phyloP scores from a whole-genome alignment of 495 filamentous ascomycete genomes.

The Aspergillus funiculosus region DNA sequence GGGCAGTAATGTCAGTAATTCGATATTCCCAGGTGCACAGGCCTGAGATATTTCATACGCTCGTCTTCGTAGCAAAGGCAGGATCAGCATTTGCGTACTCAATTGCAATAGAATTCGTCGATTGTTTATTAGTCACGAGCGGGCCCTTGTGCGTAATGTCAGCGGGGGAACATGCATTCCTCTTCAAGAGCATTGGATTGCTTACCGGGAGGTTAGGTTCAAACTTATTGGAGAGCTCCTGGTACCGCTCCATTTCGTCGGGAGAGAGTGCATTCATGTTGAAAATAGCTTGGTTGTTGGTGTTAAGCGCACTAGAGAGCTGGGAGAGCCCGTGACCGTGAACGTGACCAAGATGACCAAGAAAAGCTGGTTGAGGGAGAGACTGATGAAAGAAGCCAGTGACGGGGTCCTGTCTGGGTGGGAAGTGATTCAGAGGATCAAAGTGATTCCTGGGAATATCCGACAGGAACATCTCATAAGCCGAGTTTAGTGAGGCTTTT shows the following conservation, averaged over 20 bases:
- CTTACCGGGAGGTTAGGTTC: constrained; percentile 61
- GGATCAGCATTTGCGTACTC: constrained; percentile 93
- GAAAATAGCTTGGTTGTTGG: constrained; percentile 14
- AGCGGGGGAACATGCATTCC: neutral
- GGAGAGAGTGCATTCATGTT: constrained; percentile 44
- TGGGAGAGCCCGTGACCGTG: constrained; percentile 24
- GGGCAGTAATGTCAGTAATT: constrained; percentile 17
- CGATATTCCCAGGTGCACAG: neutral
- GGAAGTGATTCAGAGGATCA: constrained; percentile 33
- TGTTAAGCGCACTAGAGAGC: constrained; percentile 20
- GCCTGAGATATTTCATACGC: constrained; percentile 48
- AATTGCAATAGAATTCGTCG: constrained; percentile 69
- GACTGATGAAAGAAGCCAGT: constrained; percentile 15
- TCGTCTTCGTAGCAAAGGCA: constrained; percentile 75
- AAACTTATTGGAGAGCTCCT: constrained; percentile 55
- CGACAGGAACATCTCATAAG: constrained; percentile 43
- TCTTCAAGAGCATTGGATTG: neutral
- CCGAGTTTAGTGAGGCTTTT: neutral
- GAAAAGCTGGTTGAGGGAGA: constrained; percentile 20
- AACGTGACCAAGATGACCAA: too few relatives aligned
- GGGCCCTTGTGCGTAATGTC: constrained; percentile 55
- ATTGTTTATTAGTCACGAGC: constrained; percentile 70
- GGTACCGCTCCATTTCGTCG: constrained; percentile 50
- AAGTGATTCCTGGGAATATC: constrained; percentile 36
- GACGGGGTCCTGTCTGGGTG: constrained; percentile 28